Base-by-base conservation (phyloP, 192 early-diverging fungal genomes). In the Jimgerdemannia flammicorona region DNA sequence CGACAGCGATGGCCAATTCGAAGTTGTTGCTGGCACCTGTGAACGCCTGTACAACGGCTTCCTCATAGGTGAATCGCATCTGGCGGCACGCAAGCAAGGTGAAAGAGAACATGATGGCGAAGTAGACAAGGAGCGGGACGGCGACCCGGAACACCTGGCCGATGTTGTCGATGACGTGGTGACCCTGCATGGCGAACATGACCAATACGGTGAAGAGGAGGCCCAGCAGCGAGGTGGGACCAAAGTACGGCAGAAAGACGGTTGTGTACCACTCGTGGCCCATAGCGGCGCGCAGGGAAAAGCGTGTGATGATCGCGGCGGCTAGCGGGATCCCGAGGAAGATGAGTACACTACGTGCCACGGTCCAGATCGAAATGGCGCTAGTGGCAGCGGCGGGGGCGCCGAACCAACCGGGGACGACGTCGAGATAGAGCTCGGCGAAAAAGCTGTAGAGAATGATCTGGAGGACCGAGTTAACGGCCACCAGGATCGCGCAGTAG, bases 1-100 rank as follows among this genome's bases (percentile, higher is more conserved):
- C 88, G 17, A 93, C 87, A 65, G 90, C 91, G 70, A 93, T 92
- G 29, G 92, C 91, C n/a, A 93, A 78, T 75, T 93, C 91, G 72
- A 93, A 93, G 68, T 92, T 92, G 77, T 93, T 93, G 71, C 82
- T 84, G 3, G 86, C 82, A 3, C 90, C 89, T 0, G 91, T 93
- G 67, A 93, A 92, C 49, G 83, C 68, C 69, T 90, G 90, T 3
- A 90, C 87, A 0, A 87, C 87, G 3, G 84, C 81, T 39, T 83
- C 66, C 4, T 73, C 59, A 72, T 89, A 90, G 0, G 85, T 77
- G 18, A 85, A 79, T 39, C 83, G 66, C 40, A 80, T 73, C 4
- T 67, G 44, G 9, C 79, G 71, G 68, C 82, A 84, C 8, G 81
- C 71, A 44, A 79, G 77, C 40, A 91, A 76, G 11, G 90, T 80